A percentile compares a stretch with the other conserved stretches of the same genome.
Evolutionary conservation across 306 rosid genomes (phyloP).

Genomic region (Vigna trinervia): DNA sequence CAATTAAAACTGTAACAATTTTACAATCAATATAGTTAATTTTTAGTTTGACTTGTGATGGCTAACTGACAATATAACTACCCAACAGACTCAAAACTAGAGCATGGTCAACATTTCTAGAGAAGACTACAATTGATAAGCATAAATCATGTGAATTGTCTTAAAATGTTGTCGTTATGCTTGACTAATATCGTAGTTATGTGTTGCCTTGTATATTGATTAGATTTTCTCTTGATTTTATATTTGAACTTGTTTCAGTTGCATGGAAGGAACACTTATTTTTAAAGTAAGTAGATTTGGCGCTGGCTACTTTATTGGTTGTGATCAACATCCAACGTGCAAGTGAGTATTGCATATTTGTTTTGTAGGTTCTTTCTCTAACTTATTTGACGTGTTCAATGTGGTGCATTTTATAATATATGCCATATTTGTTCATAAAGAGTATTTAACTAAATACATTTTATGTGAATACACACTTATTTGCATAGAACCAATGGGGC

Average conservation of each 20-base stretch:
- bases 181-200: not conserved
- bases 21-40: not conserved
- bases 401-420: too few species aligned
- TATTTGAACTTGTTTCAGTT: slow-evolving; percentile 65
- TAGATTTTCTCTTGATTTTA: slow-evolving; percentile 39
- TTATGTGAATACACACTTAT: too few species aligned
- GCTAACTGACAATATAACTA: not conserved
- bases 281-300: slow-evolving; percentile 96
- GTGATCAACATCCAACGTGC: slow-evolving; percentile 97
- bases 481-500: too few species aligned
- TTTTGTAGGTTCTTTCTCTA: not conserved
- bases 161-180: slow-evolving; percentile 9
- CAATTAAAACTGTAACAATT: not conserved
- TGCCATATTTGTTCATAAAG: too few species aligned
- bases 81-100: not conserved
- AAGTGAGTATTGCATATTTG: slow-evolving; percentile 68
- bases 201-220: slow-evolving; percentile 18
- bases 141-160: slow-evolving; percentile 3
- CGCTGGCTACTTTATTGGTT: slow-evolving; percentile 90
- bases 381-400: too few species aligned
- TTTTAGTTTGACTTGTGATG: not conserved
- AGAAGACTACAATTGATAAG: not conserved
- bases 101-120: not conserved
- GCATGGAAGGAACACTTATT: slow-evolving; percentile 81
- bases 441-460: too few species aligned